These are phyloP conservation scores for Talaromyces sp. DNA, from an alignment of 2,329 filamentous ascomycete genomes.

Conservation along the genomic window DNA sequence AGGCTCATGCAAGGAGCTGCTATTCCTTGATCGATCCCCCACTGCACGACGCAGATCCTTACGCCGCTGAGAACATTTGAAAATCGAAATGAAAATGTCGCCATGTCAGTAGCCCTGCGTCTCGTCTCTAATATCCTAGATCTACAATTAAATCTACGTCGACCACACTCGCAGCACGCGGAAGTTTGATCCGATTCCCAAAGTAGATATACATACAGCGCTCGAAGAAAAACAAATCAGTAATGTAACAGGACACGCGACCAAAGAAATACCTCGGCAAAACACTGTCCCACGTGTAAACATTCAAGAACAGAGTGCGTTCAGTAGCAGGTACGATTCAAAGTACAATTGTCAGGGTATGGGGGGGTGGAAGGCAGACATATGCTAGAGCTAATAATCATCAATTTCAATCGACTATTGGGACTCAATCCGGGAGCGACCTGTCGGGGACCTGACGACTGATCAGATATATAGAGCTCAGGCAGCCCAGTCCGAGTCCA, in stretches of 20 bases:
- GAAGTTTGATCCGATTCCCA: not conserved
- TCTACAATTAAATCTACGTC: not conserved
- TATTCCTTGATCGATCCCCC: not conserved
- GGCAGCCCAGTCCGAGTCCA: constrained; percentile 44
- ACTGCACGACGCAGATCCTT: not conserved
- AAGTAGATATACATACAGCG: not conserved
- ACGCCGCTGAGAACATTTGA: no score
- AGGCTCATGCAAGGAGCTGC: not conserved
- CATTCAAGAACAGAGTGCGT: not conserved
- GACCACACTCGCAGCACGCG: not conserved
- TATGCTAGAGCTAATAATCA: not conserved
- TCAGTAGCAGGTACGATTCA: not conserved
- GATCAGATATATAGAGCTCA: not conserved
- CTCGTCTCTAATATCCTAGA: not conserved
- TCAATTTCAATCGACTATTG: not conserved
- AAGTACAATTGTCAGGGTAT: not conserved
- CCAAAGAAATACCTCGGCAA: not conserved
- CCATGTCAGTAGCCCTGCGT: not conserved
- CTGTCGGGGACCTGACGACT: not conserved
- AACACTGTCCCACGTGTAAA: not conserved
- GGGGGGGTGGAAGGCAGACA: not conserved
- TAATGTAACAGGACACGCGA: not conserved
- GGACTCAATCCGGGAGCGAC: not conserved
- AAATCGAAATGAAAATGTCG: not conserved
- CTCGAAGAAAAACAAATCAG: not conserved